Evolutionary conservation across 257 asterid genomes (phyloP), one percentile per base, ranked within the genome.

Genomic region (Paulownia fortunei): DNA sequence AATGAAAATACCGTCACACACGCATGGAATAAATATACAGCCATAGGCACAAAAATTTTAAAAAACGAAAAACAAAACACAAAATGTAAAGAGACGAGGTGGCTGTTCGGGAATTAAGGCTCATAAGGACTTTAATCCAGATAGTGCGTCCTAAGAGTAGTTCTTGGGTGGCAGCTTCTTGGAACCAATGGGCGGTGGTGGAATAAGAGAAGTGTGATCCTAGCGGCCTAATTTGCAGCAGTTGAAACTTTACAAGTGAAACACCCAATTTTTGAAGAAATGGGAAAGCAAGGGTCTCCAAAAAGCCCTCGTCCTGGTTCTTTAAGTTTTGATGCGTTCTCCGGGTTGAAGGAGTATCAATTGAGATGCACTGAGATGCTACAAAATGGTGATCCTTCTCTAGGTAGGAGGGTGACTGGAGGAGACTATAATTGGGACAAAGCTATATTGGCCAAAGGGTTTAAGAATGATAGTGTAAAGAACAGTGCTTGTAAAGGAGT

Each of bases 321-420:
- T 9, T 69, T 73, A 6, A 77, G 46, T 41, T 46, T 74, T 32
- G 87, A 84, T 76, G 76, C 77, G 27, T 60, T 87, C 4, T 80
- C 64, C 66, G 90, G 84, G 59, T 69, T 75, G 39, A 83, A 84
- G 65, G 91, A 91, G 6, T 11, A 72, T 61, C 80, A 82, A 32
- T 80, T 83, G 82, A 83, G 83, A 81, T 76, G 69, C 81, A 80
- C 72, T 51, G 90, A 83, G 42, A 44, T 67, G 84, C 73, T 79
- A 41, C 54, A 84, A 26, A 60, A 73, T 46, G 76, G 83, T 41
- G 92, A 90, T 74, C 90, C 82, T 55, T 82, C 77, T 69, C 6
- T 86, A 27, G 97, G 94, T 42, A 83, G 94, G 72, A 87, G 92
- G 86, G 80, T 72, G 72, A 76, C 79, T 47, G 86, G 87, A 49